Evolutionary conservation across 306 rosid genomes (phyloP), one percentile per base, ranked within the genome.

Genomic region (Acacia acuminata): DNA sequence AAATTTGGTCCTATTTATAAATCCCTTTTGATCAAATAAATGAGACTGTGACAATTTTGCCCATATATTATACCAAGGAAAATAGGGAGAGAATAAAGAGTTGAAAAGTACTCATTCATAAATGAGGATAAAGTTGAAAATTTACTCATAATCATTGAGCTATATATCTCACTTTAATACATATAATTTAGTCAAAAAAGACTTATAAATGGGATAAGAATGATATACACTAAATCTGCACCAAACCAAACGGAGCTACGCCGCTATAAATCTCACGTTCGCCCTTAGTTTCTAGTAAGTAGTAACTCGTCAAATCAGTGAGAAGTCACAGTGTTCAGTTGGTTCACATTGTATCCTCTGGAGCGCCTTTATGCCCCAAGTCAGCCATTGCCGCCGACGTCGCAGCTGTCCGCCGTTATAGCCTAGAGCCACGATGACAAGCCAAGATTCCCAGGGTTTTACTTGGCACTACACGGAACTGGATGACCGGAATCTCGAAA

Each of bases 391-490:
- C 25, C 34, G 43, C 67, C 58, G 67, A 42, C 72, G 8, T 24
- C 8, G 15, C 19, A 19, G 34, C 58, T 10, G 27, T 47, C 7
- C 17, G 0, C 22, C 8, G 22, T 19, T 17, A 0, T n/a, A 51
- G 45, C 8, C 44, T 45, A 24, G 24, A 79, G 43, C 17, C 71
- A 58, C 68, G 32, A 85, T 88, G 86, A 32, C 90, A 2, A 81
- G 20, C 75, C 88, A 86, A 44, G 84, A 79, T 42, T 7, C 93
- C 4, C 87, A 82, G 3, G 47, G 86, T 20, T 56, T 88, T 44
- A 79, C 83, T 34, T 87, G 91, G 97, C 98, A 88, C 88, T 91
- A 85, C 89, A 79, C 89, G 0, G 94, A 89, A 68, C 44, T 92
- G 16, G 97, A 90, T 74, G 92, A 93, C 81, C 81, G 61, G 0